A percentile compares a stretch with the other conserved stretches of the same genome.
These are phyloP conservation scores for Verticillium longisporum DNA, from an alignment of 2,329 filamentous ascomycete genomes.

Conservation along the genomic window DNA sequence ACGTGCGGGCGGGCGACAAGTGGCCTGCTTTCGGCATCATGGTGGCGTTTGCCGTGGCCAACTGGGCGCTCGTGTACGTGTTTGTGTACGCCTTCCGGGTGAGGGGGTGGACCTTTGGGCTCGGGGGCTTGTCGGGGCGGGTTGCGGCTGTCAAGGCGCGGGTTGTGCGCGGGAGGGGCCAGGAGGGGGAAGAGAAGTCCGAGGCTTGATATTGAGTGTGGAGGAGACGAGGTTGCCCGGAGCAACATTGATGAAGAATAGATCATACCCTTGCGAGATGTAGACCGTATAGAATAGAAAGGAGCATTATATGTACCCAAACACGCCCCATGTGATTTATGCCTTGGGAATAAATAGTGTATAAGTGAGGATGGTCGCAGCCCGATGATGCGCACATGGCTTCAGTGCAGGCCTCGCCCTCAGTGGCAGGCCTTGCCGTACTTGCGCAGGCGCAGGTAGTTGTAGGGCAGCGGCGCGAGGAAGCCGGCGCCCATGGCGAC, in stretches of 20 bases:
- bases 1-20: constrained; percentile 48
- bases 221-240: too few relatives aligned
- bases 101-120: constrained; percentile 63
- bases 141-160: background rate
- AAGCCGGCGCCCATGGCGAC: constrained; percentile 36
- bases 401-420: background rate
- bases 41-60: constrained; percentile 61
- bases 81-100: constrained; percentile 71
- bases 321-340: background rate
- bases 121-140: constrained; percentile 29
- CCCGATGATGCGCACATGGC: too few relatives aligned
- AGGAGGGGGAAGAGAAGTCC: background rate
- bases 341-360: background rate
- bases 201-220: background rate
- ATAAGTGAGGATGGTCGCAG: background rate
- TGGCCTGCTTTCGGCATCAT: constrained; percentile 66
- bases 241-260: too few relatives aligned
- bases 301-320: background rate
- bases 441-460: constrained; percentile 39
- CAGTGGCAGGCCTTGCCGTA: constrained; percentile 40
- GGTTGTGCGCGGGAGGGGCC: background rate
- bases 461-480: constrained; percentile 45
- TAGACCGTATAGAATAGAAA: background rate
- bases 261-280: background rate
- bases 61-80: constrained; percentile 68